Percentiles rank a stretch among this genome's conserved stretches.
Conservation (phyloP, 768 basidiomycete genomes). For the Phaeotremella skinneri region DNA sequence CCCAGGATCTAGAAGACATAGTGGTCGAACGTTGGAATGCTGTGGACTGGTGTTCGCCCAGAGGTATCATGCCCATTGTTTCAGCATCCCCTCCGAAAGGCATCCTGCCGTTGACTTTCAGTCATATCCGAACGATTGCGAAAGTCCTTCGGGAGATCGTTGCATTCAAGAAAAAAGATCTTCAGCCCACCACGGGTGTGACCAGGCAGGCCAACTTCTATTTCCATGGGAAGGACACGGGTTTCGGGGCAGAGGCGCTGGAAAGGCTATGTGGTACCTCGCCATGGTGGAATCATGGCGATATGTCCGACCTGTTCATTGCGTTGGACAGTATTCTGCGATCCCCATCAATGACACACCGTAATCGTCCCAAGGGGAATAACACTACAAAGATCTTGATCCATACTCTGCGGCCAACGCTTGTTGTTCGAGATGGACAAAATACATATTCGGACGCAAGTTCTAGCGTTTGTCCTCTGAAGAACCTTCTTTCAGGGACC, state of each 20-base stretch:
- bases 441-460: neutral
- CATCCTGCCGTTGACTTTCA: neutral
- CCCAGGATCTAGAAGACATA: neutral
- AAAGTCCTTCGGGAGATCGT: neutral
- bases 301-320: no score
- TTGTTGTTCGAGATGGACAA: neutral
- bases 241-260: no score
- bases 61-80: neutral
- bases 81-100: neutral
- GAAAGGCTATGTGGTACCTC: no score
- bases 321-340: no score
- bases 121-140: neutral
- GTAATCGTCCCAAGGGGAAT: no score
- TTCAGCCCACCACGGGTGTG: neutral
- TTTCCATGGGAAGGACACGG: neutral
- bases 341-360: no score
- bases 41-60: neutral
- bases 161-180: neutral
- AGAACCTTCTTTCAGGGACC: neutral
- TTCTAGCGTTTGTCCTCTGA: neutral
- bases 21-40: neutral
- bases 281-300: no score
- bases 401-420: no score
- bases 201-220: neutral
- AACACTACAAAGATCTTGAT: no score